Conservation (phyloP, 2,329 filamentous ascomycete genomes). For the Hypoxylon sp. region DNA sequence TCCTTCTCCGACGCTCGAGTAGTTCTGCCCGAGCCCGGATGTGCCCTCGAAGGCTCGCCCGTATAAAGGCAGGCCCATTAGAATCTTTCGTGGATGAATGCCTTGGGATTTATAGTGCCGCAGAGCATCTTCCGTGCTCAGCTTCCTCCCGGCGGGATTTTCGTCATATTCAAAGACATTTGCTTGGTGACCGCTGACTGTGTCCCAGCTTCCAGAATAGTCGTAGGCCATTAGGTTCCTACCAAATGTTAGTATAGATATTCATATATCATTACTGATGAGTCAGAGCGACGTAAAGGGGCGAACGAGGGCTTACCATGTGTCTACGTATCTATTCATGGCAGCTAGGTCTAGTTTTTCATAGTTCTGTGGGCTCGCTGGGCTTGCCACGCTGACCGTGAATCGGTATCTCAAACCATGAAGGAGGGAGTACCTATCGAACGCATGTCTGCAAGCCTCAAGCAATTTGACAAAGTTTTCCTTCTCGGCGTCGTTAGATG, state of each 20-base stretch:
- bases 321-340: slow-evolving; percentile 72
- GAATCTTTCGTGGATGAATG: slow-evolving; percentile 75
- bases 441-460: slow-evolving; percentile 59
- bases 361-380: slow-evolving; percentile 66
- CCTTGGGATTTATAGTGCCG: slow-evolving; percentile 72
- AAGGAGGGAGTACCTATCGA: slow-evolving; percentile 51
- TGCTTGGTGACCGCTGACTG: slow-evolving; percentile 75
- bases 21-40: slow-evolving; percentile 75
- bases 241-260: not conserved
- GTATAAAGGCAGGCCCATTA: slow-evolving; percentile 84
- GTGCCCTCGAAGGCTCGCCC: slow-evolving; percentile 82
- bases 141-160: slow-evolving; percentile 74
- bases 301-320: slow-evolving; percentile 59
- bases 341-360: slow-evolving; percentile 64
- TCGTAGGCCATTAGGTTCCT: slow-evolving; percentile 77
- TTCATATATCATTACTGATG: not conserved
- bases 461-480: slow-evolving; percentile 61
- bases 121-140: slow-evolving; percentile 77
- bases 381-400: slow-evolving; percentile 65
- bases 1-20: slow-evolving; percentile 74
- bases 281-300: not conserved
- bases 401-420: slow-evolving; percentile 61
- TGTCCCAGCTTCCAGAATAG: slow-evolving; percentile 78
- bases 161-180: slow-evolving; percentile 72
- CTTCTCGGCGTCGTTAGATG: slow-evolving; percentile 58